A percentile compares a stretch with the other conserved stretches of the same genome.
Evolutionary conservation across 129 eudicot species (phyloP).

Genomic region (Flaveria sonorensis): DNA sequence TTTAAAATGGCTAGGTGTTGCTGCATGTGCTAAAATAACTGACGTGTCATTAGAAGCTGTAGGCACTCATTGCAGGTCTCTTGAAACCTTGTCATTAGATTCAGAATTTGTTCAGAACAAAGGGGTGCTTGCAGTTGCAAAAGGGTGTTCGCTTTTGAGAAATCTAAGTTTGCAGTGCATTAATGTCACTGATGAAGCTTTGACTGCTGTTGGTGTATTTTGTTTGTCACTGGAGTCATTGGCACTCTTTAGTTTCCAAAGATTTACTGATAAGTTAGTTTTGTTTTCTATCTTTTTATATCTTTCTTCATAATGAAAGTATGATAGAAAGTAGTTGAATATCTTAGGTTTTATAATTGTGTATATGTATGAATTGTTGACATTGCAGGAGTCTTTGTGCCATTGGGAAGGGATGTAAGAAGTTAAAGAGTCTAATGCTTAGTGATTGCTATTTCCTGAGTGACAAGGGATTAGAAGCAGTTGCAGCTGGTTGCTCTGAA

Average conservation of each 20-base stretch:
- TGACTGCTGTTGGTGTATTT: slow-evolving; percentile 62
- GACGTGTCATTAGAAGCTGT: slow-evolving; percentile 83
- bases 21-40: slow-evolving; percentile 87
- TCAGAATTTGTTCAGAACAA: slow-evolving; percentile 68
- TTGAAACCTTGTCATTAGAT: slow-evolving; percentile 68
- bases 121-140: slow-evolving; percentile 79
- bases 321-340: slow-evolving; percentile 11
- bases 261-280: slow-evolving; percentile 76
- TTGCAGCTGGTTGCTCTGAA: slow-evolving; percentile 91
- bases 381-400: slow-evolving; percentile 75
- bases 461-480: slow-evolving; percentile 82
- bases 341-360: slow-evolving; percentile 15
- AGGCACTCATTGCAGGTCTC: slow-evolving; percentile 74
- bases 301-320: not conserved
- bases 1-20: slow-evolving; percentile 84
- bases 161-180: slow-evolving; percentile 75
- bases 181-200: slow-evolving; percentile 79
- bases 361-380: slow-evolving; percentile 6
- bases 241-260: slow-evolving; percentile 80
- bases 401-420: slow-evolving; percentile 88
- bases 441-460: slow-evolving; percentile 82
- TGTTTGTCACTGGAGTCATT: slow-evolving; percentile 68
- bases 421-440: slow-evolving; percentile 67
- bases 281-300: not conserved
- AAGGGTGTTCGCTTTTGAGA: slow-evolving; percentile 65